Conservation (phyloP, 2,329 filamentous ascomycete species). For the Pseudogymnoascus sp. region DNA sequence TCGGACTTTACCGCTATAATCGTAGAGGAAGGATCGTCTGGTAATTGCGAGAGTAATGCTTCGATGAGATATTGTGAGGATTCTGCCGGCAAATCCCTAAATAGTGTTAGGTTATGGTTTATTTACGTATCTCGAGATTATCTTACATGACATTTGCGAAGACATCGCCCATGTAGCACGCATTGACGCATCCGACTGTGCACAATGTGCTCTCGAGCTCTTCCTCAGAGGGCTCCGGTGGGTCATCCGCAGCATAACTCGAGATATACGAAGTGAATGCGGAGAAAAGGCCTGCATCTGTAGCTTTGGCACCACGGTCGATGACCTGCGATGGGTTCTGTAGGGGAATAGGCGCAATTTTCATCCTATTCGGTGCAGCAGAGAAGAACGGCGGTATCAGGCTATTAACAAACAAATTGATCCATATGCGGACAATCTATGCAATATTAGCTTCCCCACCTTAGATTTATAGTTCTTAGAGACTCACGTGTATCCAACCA, state of each 20-base stretch:
- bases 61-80: conserved; percentile 58
- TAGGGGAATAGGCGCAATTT: conserved; percentile 75
- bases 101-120: conserved; percentile 14
- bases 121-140: conserved; percentile 14
- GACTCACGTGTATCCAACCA: conserved; percentile 70
- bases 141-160: conserved; percentile 73
- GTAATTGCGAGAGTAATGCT: conserved; percentile 73
- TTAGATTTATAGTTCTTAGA: conserved; percentile 11
- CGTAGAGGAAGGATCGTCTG: conserved; percentile 71
- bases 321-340: conserved; percentile 90
- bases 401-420: conserved; percentile 94
- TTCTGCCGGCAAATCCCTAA: conserved; percentile 53
- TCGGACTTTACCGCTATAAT: conserved; percentile 92
- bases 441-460: conserved; percentile 32
- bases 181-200: conserved; percentile 87
- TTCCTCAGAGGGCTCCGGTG: conserved; percentile 93
- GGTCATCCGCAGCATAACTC: conserved; percentile 97
- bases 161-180: conserved; percentile 76
- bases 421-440: conserved; percentile 81
- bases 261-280: conserved; percentile 94
- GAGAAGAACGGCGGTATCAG: conserved; percentile 75
- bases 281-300: conserved; percentile 81
- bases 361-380: conserved; percentile 54
- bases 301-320: conserved; percentile 70
- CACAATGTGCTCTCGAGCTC: conserved; percentile 93